Evolutionary conservation across 129 eudicot species (phyloP).

Genomic region (Escallonia rubra): DNA sequence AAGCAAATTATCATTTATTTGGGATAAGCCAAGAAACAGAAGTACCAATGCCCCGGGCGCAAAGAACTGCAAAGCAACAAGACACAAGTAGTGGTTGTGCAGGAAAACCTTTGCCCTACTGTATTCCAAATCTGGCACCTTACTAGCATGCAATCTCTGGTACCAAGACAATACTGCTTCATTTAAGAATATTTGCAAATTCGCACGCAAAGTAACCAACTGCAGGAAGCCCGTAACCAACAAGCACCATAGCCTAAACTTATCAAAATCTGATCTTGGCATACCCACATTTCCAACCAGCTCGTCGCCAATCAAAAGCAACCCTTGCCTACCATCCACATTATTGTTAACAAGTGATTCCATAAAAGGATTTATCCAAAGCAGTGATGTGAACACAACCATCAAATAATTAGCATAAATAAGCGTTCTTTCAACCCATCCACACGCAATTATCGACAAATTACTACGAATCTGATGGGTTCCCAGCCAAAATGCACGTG

Average conservation of each 20-base stretch:
- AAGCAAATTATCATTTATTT: constrained; percentile 45
- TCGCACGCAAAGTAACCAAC: constrained; percentile 43
- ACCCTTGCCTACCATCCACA: constrained; percentile 16
- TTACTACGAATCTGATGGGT: constrained; percentile 85
- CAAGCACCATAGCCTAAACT: constrained; percentile 60
- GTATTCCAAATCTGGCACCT: constrained; percentile 74
- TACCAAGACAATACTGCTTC: constrained; percentile 97
- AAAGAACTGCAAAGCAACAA: constrained; percentile 73
- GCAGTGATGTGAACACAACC: constrained; percentile 58
- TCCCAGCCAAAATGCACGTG: constrained; percentile 90
- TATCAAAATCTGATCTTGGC: constrained; percentile 53
- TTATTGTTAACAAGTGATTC: constrained; percentile 47
- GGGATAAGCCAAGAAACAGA: constrained; percentile 75
- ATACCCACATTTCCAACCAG: constrained; percentile 69
- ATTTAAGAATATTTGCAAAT: constrained; percentile 75
- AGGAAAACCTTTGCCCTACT: constrained; percentile 94
- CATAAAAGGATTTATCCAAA: constrained; percentile 76
- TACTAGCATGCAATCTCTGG: constrained; percentile 87
- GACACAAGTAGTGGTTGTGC: constrained; percentile 84
- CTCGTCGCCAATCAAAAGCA: constrained; percentile 12
- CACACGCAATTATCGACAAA: constrained; percentile 73
- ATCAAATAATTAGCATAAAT: constrained; percentile 51
- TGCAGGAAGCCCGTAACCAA: constrained; percentile 58
- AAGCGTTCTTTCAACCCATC: constrained; percentile 67
- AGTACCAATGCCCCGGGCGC: constrained; percentile 69